phyloP scores from a whole-genome alignment of 2,329 filamentous ascomycete genomes.

The Epichloe brachyelytri region DNA sequence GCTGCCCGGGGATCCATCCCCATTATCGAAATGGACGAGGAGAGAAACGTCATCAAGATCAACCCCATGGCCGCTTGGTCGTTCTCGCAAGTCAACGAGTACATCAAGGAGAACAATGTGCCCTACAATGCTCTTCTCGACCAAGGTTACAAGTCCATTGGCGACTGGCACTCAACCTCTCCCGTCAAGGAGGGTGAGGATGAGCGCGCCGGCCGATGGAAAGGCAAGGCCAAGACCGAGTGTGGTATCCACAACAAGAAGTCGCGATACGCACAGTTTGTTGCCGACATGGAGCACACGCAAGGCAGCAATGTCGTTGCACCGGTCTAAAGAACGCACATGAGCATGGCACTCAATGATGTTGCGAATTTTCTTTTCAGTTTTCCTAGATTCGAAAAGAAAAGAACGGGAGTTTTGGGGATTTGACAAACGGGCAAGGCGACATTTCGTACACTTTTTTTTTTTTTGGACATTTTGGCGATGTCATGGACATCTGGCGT shows the following conservation, averaged over 20 bases:
- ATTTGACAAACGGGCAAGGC: background rate
- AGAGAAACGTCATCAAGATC: slow-evolving; percentile 87
- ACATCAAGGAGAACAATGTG: slow-evolving; percentile 74
- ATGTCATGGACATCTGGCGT: background rate
- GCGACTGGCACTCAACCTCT: slow-evolving; percentile 94
- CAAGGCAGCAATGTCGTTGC: slow-evolving; percentile 31
- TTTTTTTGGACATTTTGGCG: background rate
- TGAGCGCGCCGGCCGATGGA: slow-evolving; percentile 93
- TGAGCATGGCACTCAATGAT: background rate
- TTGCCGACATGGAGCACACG: slow-evolving; percentile 61
- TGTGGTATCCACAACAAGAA: slow-evolving; percentile 98
- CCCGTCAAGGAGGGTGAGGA: slow-evolving; percentile 87
- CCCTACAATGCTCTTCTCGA: slow-evolving; percentile 90
- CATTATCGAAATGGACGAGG: slow-evolving; percentile 81
- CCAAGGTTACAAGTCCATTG: slow-evolving; percentile 92
- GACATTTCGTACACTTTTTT: too few species aligned
- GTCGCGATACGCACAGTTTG: slow-evolving; percentile 79
- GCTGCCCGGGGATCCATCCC: slow-evolving; percentile 82
- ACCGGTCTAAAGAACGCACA: slow-evolving; percentile 12
- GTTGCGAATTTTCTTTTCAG: background rate
- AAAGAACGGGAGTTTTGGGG: background rate
- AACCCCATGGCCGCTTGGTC: slow-evolving; percentile 93
- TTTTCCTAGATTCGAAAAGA: background rate
- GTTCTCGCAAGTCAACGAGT: slow-evolving; percentile 79
- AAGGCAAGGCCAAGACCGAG: slow-evolving; percentile 90